A percentile compares a stretch with the other conserved stretches of the same genome.
These are phyloP conservation scores for Podospora pseudoanserina DNA, from an alignment of 495 filamentous ascomycete genomes.

Conservation along the genomic window DNA sequence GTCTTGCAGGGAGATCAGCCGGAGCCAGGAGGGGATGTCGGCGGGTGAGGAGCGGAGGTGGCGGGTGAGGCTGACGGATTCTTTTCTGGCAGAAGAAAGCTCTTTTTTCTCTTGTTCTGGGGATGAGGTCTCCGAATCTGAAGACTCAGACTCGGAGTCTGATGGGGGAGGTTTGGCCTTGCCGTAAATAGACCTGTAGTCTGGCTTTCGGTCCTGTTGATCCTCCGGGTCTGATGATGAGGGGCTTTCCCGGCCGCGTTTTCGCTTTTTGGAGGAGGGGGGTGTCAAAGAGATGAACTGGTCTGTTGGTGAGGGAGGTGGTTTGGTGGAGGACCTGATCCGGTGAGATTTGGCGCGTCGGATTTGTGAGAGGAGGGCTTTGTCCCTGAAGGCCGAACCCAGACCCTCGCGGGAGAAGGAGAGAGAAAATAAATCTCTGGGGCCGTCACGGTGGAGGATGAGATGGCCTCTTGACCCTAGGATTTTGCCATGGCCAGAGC, in stretches of 20 bases:
- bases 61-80: conserved; percentile 56
- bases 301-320: conserved; percentile 19
- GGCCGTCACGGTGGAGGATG: conserved; percentile 33
- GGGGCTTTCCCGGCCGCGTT: conserved; percentile 27
- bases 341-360: conserved; percentile 25
- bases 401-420: conserved; percentile 22
- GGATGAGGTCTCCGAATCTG: neutral
- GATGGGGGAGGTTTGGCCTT: conserved; percentile 47
- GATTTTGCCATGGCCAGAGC: conserved; percentile 38
- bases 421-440: conserved; percentile 38
- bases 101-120: conserved; percentile 22
- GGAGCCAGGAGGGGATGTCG: conserved; percentile 71
- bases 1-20: conserved; percentile 73
- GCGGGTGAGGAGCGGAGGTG: conserved; percentile 58
- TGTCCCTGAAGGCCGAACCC: conserved; percentile 40
- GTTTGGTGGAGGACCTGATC: conserved; percentile 21
- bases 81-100: conserved; percentile 41
- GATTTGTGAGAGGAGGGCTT: conserved; percentile 32
- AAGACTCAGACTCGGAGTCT: conserved; percentile 30
- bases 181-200: conserved; percentile 69
- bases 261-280: conserved; percentile 40
- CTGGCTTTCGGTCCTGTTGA: conserved; percentile 37
- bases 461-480: conserved; percentile 39
- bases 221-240: conserved; percentile 35
- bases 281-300: conserved; percentile 38